phyloP scores from a whole-genome alignment of 2,329 filamentous ascomycete genomes.

The Drechslera avenae region DNA sequence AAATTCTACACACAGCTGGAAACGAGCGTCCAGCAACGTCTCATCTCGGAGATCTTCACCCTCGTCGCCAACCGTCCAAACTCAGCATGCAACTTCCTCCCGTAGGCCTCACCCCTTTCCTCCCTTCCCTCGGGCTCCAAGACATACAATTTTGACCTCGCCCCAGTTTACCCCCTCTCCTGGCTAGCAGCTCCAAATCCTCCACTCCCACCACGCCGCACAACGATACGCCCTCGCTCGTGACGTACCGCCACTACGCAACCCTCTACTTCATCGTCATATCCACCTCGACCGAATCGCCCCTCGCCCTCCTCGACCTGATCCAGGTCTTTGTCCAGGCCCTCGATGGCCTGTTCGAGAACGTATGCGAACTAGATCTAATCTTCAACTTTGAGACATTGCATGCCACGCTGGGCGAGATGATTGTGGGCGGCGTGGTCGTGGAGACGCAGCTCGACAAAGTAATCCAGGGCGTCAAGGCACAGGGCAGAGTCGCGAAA shows the following conservation, averaged over 20 bases:
- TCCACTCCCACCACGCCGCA: slow-evolving; percentile 61
- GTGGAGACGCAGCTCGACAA: slow-evolving; percentile 89
- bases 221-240: slow-evolving; percentile 90
- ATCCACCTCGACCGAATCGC: slow-evolving; percentile 92
- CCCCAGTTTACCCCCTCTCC: slow-evolving; percentile 68
- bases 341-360: slow-evolving; percentile 92
- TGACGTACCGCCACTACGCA: slow-evolving; percentile 97
- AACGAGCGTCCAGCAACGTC: slow-evolving; percentile 92
- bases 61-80: slow-evolving; percentile 89
- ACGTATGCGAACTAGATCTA: slow-evolving; percentile 96
- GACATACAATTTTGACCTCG: slow-evolving; percentile 47
- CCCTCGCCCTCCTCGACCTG: slow-evolving; percentile 90
- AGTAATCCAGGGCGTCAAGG: slow-evolving; percentile 81
- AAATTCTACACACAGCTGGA: slow-evolving; percentile 99
- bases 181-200: slow-evolving; percentile 56
- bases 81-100: slow-evolving; percentile 97
- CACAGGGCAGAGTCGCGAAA: slow-evolving; percentile 78
- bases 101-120: slow-evolving; percentile 50
- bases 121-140: not conserved
- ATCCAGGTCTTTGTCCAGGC: slow-evolving; percentile 99
- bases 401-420: slow-evolving; percentile 87
- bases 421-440: slow-evolving; percentile 94
- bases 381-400: slow-evolving; percentile 99
- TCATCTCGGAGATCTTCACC: slow-evolving; percentile 96
- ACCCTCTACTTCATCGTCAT: slow-evolving; percentile 99